Evolutionary conservation across 2,329 filamentous ascomycete species (phyloP), one percentile per base, ranked within the genome.

Genomic region (Aspergillus vadensis): DNA sequence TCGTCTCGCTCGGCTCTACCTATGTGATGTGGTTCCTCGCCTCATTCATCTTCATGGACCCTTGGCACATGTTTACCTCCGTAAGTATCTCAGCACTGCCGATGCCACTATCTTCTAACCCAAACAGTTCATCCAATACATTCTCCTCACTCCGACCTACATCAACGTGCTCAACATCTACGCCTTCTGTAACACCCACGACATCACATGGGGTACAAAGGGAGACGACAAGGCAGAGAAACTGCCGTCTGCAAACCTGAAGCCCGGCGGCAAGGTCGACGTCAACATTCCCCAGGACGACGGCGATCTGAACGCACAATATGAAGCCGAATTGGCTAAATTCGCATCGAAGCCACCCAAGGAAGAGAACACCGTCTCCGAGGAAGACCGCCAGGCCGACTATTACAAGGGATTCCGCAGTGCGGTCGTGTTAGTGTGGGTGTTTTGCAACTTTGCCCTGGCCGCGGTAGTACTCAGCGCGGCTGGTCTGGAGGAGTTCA

Each of bases 151-250:
- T 0, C 95, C 95, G 0, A 97, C 93, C 0, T 99, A 97, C 80
- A 96, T 96, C 81, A 99, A 98, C 78, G 93, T 98, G 61, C 88
- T 99, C 70, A 99, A 98, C 82, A 95, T 99, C 59, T 99, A 98
- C 78, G 94, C 94, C 63, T 99, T 99, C 79, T 98, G 93, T 80
- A 97, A 97, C 79, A 97, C 93, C 25, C 93, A 97, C 83, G 93
- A 97, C 73, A 95, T 97, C 66, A 96, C 93, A 3, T 97, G 93
- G 93, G 93, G 93, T 72, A 99, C 95, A 44, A 99, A 98, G 78
- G 95, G 95, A 70, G 95, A 98, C 75, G 94, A 97, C 79, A 97
- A 97, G 77, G 85, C 94, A 6, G 92, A 96, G 69, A 93, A 94
- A 72, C 86, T 97, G 56, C 91, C 92, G 1, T 91, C 88, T 0